Evolutionary conservation across 2,329 filamentous ascomycete genomes (phyloP).

Genomic region (Huntiella decipiens): DNA sequence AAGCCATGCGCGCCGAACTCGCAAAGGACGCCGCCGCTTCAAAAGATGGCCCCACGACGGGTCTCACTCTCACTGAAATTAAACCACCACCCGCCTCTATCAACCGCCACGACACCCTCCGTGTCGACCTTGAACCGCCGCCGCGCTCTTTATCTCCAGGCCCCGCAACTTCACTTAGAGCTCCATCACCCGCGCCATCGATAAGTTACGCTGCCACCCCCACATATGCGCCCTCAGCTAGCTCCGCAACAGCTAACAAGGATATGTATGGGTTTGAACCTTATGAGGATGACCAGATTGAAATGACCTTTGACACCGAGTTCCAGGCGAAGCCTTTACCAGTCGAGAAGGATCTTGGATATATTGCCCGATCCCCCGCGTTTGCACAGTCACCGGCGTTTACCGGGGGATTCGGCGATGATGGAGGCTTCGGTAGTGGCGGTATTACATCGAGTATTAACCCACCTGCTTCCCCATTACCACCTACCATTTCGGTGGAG

Average conservation of each 20-base stretch:
- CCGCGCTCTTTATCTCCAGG: conserved; percentile 4
- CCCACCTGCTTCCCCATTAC: conserved; percentile 10
- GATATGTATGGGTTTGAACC: conserved; percentile 10
- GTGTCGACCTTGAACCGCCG: conserved; percentile 1
- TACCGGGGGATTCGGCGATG: not conserved
- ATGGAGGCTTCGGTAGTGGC: not conserved
- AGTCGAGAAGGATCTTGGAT: conserved; percentile 18
- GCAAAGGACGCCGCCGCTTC: conserved; percentile 58
- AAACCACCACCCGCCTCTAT: conserved; percentile 8
- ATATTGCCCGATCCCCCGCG: conserved; percentile 11
- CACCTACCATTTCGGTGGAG: not conserved
- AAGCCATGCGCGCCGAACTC: conserved; percentile 76
- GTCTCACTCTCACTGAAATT: conserved; percentile 2
- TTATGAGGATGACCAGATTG: conserved; percentile 29
- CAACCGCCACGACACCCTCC: conserved; percentile 5
- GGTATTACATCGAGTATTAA: conserved; percentile 7
- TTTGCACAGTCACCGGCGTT: conserved; percentile 14
- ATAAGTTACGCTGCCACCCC: conserved; percentile 3
- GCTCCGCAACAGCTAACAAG: conserved; percentile 2
- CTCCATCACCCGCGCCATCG: conserved; percentile 5
- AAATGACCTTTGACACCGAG: conserved; percentile 55
- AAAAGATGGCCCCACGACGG: conserved; percentile 28
- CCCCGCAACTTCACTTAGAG: conserved; percentile 1
- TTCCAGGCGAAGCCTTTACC: conserved; percentile 25
- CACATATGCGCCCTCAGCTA: not conserved